Conservation (phyloP, 345 rosid species). For the Corchorus olitorius region DNA sequence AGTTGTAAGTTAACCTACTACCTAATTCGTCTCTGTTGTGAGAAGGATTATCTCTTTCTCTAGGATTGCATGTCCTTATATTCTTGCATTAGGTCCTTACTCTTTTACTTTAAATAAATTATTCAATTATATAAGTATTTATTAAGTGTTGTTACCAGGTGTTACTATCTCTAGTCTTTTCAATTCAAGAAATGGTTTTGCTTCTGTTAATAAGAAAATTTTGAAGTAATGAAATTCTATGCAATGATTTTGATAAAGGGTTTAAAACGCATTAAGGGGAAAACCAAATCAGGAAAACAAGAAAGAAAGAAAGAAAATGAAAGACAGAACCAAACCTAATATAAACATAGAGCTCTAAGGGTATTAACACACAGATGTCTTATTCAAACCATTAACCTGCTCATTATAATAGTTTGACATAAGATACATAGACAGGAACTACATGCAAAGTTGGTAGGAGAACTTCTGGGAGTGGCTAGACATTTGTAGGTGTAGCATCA, state of each 20-base stretch:
- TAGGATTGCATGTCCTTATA: background rate
- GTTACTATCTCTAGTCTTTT: background rate
- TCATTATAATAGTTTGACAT: background rate
- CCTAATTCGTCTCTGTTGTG: background rate
- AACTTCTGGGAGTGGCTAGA: constrained; percentile 23
- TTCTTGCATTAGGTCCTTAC: background rate
- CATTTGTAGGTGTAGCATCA: constrained; percentile 20
- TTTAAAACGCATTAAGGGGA: background rate
- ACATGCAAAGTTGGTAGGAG: background rate
- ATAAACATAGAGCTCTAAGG: no score
- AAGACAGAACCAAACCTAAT: background rate
- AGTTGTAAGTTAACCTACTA: background rate
- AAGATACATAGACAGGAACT: background rate
- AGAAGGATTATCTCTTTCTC: background rate
- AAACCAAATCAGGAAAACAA: background rate
- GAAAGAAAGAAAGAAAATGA: background rate
- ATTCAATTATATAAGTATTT: background rate
- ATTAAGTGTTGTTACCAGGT: background rate
- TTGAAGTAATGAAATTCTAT: background rate
- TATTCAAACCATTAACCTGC: background rate
- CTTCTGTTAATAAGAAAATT: background rate
- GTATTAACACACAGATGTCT: background rate
- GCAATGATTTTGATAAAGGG: background rate
- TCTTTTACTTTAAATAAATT: background rate
- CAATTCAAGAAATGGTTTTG: background rate